Percentiles rank a stretch among this genome's conserved stretches.
These are phyloP conservation scores for Sclerotinia glacialis DNA, from an alignment of 2,329 filamentous ascomycete genomes.

Conservation along the genomic window DNA sequence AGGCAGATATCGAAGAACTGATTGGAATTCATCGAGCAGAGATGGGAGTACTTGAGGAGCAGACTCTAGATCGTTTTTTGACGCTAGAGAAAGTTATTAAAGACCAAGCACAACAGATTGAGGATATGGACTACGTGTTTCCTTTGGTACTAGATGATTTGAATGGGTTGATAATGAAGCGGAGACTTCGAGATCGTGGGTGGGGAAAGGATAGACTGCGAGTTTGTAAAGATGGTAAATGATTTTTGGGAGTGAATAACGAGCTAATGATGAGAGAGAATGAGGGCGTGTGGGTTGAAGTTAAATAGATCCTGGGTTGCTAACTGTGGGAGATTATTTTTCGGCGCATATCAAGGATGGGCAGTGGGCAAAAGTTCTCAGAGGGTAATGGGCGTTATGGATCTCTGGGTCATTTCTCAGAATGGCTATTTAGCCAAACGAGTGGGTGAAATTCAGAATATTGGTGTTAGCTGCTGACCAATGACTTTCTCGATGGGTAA, in stretches of 20 bases:
- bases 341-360: not conserved
- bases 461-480: too few species aligned
- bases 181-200: not conserved
- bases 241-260: not conserved
- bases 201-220: not conserved
- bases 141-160: constrained; percentile 10
- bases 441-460: not conserved
- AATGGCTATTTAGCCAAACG: not conserved
- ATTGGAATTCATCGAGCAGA: constrained; percentile 2
- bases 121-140: constrained; percentile 11
- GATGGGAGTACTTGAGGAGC: constrained; percentile 13
- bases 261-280: not conserved
- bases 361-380: not conserved
- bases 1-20: constrained; percentile 2
- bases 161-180: constrained; percentile 12
- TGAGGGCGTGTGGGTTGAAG: not conserved
- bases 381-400: not conserved
- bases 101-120: constrained; percentile 9
- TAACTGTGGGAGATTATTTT: not conserved
- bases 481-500: too few species aligned
- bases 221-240: not conserved
- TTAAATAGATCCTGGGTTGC: not conserved
- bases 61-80: constrained; percentile 1
- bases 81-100: not conserved
- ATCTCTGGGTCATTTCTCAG: not conserved